A percentile compares a stretch with the other conserved stretches of the same genome.
phyloP scores from a whole-genome alignment of 176 grass and related monocot genomes.

The Aechmea fasciata region DNA sequence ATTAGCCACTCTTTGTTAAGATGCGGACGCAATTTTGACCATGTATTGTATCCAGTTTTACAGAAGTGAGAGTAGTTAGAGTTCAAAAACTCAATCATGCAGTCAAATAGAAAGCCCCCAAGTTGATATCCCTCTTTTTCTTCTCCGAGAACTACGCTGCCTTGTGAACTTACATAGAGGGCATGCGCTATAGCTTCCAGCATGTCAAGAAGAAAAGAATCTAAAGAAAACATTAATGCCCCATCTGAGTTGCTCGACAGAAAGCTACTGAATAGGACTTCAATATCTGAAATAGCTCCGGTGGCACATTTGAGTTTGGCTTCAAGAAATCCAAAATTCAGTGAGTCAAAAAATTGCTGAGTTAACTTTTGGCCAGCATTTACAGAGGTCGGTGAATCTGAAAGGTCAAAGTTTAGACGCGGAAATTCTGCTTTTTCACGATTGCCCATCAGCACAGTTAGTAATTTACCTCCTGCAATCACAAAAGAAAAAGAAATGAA shows the following conservation, averaged over 20 bases:
- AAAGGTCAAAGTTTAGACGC: conserved; percentile 37
- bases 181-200: conserved; percentile 26
- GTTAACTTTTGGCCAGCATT: conserved; percentile 11
- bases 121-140: conserved; percentile 26
- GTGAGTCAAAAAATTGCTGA: conserved; percentile 2
- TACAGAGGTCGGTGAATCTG: conserved; percentile 16
- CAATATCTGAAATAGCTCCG: conserved; percentile 42
- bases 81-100: conserved; percentile 61
- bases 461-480: conserved; percentile 29
- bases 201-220: conserved; percentile 45
- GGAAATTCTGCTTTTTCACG: conserved; percentile 35
- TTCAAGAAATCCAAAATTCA: conserved; percentile 31
- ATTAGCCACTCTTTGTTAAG: conserved; percentile 35
- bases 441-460: conserved; percentile 20
- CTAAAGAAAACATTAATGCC: conserved; percentile 6
- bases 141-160: conserved; percentile 11
- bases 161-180: conserved; percentile 6
- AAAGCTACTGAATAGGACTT: conserved; percentile 33
- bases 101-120: conserved; percentile 61
- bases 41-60: conserved; percentile 49
- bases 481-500: not conserved
- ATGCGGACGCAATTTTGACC: conserved; percentile 19
- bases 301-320: conserved; percentile 28
- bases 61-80: conserved; percentile 41
- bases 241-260: conserved; percentile 4